Conservation (phyloP, 352 stramenopile species). For the Phytophthora constricta region DNA sequence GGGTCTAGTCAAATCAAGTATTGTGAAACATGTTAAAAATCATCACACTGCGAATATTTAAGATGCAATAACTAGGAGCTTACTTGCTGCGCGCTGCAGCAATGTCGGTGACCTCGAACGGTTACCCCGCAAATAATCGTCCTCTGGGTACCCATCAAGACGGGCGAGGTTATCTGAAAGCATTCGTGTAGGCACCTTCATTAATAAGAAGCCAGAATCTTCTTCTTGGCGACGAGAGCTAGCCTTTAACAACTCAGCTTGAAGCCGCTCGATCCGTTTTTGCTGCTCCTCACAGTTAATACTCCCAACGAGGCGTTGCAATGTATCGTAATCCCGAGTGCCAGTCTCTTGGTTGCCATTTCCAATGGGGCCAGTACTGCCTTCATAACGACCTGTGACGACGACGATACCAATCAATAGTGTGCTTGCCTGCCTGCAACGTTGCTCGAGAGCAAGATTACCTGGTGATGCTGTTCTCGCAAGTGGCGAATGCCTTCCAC, state of each 20-base stretch:
- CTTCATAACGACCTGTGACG: neutral
- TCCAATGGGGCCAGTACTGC: neutral
- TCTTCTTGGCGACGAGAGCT: constrained; percentile 26
- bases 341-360: constrained; percentile 19
- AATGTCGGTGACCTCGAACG: neutral
- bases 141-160: neutral
- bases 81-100: neutral
- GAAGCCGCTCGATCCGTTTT: constrained; percentile 42
- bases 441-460: constrained; percentile 8
- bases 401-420: neutral
- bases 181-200: neutral
- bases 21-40: no score
- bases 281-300: constrained; percentile 44
- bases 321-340: constrained; percentile 14
- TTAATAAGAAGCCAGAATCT: constrained; percentile 1
- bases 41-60: no score
- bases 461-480: constrained; percentile 9
- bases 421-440: no score
- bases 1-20: no score
- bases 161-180: neutral
- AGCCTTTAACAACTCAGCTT: constrained; percentile 41
- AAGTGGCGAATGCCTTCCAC: neutral
- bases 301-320: constrained; percentile 34
- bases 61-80: no score
- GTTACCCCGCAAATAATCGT: neutral